Percentiles rank a stretch among this genome's conserved stretches.
Evolutionary conservation across 345 rosid species (phyloP).

Genomic region (Boechera retrofracta): DNA sequence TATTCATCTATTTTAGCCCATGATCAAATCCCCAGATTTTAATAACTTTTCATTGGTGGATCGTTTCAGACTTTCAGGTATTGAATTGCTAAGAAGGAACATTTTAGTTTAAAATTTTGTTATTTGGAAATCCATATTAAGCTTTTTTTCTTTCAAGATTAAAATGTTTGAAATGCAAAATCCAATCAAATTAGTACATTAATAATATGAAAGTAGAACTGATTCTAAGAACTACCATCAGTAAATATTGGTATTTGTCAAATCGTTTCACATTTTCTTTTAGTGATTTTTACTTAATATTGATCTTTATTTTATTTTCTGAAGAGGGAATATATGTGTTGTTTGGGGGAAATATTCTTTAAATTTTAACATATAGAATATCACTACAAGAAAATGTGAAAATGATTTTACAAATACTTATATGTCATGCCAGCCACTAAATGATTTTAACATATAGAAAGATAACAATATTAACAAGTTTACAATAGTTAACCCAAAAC

Average conservation of each 20-base stretch:
- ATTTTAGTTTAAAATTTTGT: not conserved
- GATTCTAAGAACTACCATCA: not conserved
- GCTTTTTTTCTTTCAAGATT: not conserved
- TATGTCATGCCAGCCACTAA: not conserved
- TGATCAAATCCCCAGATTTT: not conserved
- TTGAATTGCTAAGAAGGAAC: not conserved
- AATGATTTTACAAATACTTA: too few species aligned
- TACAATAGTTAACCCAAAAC: constrained; percentile 27
- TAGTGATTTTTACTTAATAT: not conserved
- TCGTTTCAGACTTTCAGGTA: not conserved
- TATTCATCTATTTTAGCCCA: not conserved
- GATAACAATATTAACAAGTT: not conserved
- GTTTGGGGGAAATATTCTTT: too few species aligned
- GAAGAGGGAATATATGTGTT: not conserved
- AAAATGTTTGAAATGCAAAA: not conserved
- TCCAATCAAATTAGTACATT: not conserved
- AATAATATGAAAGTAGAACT: not conserved
- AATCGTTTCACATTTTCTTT: not conserved
- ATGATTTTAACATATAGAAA: not conserved
- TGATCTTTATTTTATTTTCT: not conserved
- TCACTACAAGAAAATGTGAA: too few species aligned
- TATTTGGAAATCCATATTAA: not conserved
- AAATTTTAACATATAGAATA: too few species aligned
- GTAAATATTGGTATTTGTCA: not conserved
- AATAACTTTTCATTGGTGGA: not conserved